These are phyloP conservation scores for Penicillium capsulatum DNA, from an alignment of 2,329 filamentous ascomycete genomes.

Conservation along the genomic window DNA sequence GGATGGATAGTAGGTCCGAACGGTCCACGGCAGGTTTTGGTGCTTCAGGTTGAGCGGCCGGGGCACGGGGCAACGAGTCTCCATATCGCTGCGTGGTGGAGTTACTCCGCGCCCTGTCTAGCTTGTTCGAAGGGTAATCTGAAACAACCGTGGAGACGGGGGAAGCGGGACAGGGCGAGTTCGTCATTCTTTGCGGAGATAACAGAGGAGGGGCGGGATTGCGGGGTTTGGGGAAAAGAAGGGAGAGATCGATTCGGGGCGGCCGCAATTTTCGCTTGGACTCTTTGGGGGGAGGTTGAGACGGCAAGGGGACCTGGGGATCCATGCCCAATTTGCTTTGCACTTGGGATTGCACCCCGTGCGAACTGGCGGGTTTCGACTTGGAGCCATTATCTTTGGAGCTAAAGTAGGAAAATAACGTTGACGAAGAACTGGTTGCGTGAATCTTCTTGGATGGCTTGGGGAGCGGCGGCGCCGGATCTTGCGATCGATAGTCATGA, in stretches of 20 bases:
- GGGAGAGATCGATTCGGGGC: conserved; percentile 40
- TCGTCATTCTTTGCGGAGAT: conserved; percentile 41
- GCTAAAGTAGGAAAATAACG: conserved; percentile 47
- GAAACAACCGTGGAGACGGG: conserved; percentile 33
- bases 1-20: conserved; percentile 17
- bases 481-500: conserved; percentile 32
- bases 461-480: conserved; percentile 30
- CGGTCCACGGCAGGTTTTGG: conserved; percentile 15
- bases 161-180: conserved; percentile 40
- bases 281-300: conserved; percentile 28
- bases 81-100: conserved; percentile 25
- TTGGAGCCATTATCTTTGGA: conserved; percentile 35
- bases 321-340: conserved; percentile 18
- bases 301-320: conserved; percentile 18
- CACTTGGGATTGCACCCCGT: conserved; percentile 16
- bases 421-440: conserved; percentile 44
- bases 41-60: conserved; percentile 9
- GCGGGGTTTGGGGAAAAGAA: conserved; percentile 41
- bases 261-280: conserved; percentile 39
- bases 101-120: conserved; percentile 17
- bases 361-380: conserved; percentile 14
- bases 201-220: conserved; percentile 31
- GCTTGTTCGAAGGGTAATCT: conserved; percentile 28
- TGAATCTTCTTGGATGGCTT: conserved; percentile 35
- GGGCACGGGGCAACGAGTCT: conserved; percentile 23